A percentile compares a stretch with the other conserved stretches of the same genome.
phyloP scores from a whole-genome alignment of 1,284 basidiomycete genomes.

The Cryptococcus maquisensis region DNA sequence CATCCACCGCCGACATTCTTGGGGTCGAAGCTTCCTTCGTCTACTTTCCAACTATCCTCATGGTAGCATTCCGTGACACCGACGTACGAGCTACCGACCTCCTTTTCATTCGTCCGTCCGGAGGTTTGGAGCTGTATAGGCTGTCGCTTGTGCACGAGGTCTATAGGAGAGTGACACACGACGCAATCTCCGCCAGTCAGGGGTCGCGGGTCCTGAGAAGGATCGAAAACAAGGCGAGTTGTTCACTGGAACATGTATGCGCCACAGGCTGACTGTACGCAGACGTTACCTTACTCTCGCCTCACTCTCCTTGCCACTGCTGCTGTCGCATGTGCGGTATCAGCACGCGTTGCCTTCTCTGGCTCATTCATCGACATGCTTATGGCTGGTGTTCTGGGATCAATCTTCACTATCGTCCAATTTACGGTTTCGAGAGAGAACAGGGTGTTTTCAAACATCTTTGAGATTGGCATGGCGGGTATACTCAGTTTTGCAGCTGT shows the following conservation, averaged over 20 bases:
- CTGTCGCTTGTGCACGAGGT: conserved; percentile 31
- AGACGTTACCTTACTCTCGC: conserved; percentile 28
- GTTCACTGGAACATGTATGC: not conserved
- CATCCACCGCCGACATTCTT: conserved; percentile 29
- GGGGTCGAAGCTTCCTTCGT: conserved; percentile 32
- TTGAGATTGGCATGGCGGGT: conserved; percentile 32
- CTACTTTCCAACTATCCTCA: conserved; percentile 31
- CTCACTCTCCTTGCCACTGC: conserved; percentile 21
- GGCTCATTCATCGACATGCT: conserved; percentile 34
- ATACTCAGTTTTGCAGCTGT: conserved; percentile 30
- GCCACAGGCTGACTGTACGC: not conserved
- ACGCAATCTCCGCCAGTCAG: conserved; percentile 30
- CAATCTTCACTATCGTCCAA: conserved; percentile 22
- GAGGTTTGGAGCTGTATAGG: conserved; percentile 29
- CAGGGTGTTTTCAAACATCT: conserved; percentile 26
- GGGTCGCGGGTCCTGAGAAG: conserved; percentile 25
- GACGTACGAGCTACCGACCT: conserved; percentile 33
- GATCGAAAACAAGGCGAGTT: conserved; percentile 22
- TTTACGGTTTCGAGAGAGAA: conserved; percentile 25
- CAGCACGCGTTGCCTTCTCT: conserved; percentile 27
- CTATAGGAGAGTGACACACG: conserved; percentile 29
- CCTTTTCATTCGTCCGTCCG: conserved; percentile 27
- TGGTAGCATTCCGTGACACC: conserved; percentile 29
- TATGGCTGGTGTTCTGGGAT: conserved; percentile 23
- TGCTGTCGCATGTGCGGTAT: conserved; percentile 23